Evolutionary conservation across 352 stramenopile species (phyloP), one percentile per base, ranked within the genome.

Genomic region (Thraustochytrium sp.): DNA sequence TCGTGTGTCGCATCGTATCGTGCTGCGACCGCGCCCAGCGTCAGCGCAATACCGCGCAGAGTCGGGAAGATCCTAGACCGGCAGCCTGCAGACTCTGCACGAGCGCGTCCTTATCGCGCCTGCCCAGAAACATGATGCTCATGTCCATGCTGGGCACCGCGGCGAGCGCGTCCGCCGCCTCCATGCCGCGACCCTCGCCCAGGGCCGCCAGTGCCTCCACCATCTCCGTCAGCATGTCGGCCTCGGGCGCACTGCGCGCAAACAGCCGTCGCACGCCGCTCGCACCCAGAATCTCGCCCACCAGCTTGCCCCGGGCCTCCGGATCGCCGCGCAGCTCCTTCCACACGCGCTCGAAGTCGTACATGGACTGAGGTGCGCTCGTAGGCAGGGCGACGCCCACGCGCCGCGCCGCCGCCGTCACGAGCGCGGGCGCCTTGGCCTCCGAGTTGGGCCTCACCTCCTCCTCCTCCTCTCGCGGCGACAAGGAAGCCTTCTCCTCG

Each of bases 291-390:
- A 77, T 53, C 1, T 90, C 80, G 56, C 91, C 72, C 29, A 87
- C 84, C 13, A 48, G 48, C 8, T 72, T 82, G 11, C 87, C 84
- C 2, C 87, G 86, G 0, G 51, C 40, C 56, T 89, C 84, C n/a
- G 88, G 88, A 59, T 89, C 89, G 5, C 88, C 83, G 34, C 68
- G 87, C 29, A 95, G 85, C 16, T 87, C 89, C 55, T 93, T 92
- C 91, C 91, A 95, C 37, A 94, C 89, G 3, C 90, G 89, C 44
- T 72, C 62, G 63, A 95, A 94, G 84, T 94, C 91, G 80, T 94
- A 95, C 31, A 90, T 91, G 34, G 90, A 92, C 40, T 85, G 54
- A 8, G 91, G 90, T 53, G 87, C 85, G 72, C 91, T 93, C 83
- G 89, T 91, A 0, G 91, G 90, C 1, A 94, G 59, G 9, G 13